phyloP scores from a whole-genome alignment of 2,329 filamentous ascomycete genomes.

The Apiospora marii region DNA sequence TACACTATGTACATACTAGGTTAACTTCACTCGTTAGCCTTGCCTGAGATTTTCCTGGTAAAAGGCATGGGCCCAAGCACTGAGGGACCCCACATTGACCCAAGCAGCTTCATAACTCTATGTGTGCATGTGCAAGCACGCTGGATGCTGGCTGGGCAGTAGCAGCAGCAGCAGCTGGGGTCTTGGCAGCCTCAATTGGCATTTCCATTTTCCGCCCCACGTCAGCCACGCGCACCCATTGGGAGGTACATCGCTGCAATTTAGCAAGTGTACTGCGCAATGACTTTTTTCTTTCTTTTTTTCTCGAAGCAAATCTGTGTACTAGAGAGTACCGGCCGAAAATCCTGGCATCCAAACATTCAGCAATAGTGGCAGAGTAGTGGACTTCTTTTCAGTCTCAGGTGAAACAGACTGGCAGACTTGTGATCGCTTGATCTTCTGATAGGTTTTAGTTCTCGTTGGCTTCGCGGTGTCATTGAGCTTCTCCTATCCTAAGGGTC shows the following conservation, averaged over 20 bases:
- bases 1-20: background rate
- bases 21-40: background rate
- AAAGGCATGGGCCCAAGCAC: too few relatives aligned
- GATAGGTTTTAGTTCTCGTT: background rate
- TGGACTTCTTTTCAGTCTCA: background rate
- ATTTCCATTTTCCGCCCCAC: background rate
- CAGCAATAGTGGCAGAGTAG: background rate
- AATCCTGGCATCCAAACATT: background rate
- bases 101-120: too few relatives aligned
- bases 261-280: background rate
- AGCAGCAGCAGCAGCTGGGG: too few relatives aligned
- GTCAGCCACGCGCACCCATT: background rate
- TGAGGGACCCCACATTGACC: too few relatives aligned
- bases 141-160: too few relatives aligned
- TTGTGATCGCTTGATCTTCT: background rate
- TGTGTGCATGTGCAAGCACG: background rate
- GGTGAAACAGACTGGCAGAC: background rate
- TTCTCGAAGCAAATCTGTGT: constrained; percentile 6
- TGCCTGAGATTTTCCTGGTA: background rate
- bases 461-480: background rate
- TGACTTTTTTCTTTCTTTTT: background rate
- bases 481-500: constrained; percentile 4
- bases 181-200: background rate
- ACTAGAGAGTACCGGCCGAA: background rate
- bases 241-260: constrained; percentile 14